Base-by-base conservation (phyloP, 176 grass and related monocot species). In the Musa troglodytarum region DNA sequence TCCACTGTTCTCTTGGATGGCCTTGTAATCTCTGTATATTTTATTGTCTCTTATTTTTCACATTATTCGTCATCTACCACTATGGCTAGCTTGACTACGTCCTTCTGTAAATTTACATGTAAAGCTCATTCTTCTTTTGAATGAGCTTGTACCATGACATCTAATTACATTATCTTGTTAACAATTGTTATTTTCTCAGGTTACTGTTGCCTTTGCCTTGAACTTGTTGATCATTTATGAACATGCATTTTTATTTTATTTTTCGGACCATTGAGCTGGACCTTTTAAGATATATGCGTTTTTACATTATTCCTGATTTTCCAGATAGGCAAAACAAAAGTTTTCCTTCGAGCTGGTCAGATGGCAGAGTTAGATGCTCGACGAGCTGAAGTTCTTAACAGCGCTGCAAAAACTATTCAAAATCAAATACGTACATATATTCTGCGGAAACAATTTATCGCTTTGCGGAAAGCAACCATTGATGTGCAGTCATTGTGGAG, bases 361-460 rank as follows among this genome's bases (percentile, higher is more conserved):
- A 99, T 99, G 96, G 91, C 96, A 74, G 91, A 99, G 74, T 84
- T 99, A 89, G 96, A 99, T 84, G 91, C 96, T 71, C 75, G 88
- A 79, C 91, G 96, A 91, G 92, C 91, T 50, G 96, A 99, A 90
- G 86, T 99, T 57, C 90, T 99, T 56, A 91, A 88, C 85, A 75
- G 55, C 68, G 95, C 95, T 11, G 95, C 95, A 78, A 99, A 94
- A 76, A 88, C 82, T 80, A 99, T 99, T 86, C 95, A 99, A 80
- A 75, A 86, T 62, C 92, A 99, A 82, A 94, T 94, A 80, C 82
- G 86, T 16, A 99, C 95, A 74, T 86, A 99, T 89, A 88, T 99
- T 70, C 86, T 90, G 85, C 76, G 88, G 63, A 93, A 99, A 77
- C 93, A 91, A 73, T 94, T 98, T 80, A 64, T 98, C 87, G 74